Base-by-base conservation (phyloP, 2,329 filamentous ascomycete genomes). In the Talaromyces sp. region DNA sequence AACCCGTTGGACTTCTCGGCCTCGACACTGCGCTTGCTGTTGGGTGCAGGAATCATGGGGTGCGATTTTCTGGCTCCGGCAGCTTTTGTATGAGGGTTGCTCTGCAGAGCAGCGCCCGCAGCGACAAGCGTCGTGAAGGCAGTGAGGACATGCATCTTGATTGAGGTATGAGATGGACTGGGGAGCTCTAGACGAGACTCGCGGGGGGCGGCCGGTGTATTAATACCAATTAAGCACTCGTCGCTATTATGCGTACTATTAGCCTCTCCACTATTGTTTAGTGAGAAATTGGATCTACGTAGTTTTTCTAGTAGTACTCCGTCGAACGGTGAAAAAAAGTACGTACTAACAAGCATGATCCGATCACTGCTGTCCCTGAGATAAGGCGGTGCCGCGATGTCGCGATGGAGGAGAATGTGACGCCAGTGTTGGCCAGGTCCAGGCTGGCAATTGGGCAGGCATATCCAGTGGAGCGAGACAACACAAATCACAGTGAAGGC, bases 41-140 rank as follows among this genome's bases (percentile, higher is more conserved):
- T 53, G 10, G 33, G 27, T 6, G 44, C 31, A 8, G 56, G 42
- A 36, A 52, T 47, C 6, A 56, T 36, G 9, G 56, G 56, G 30
- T 56, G 56, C 30, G 52, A 27, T 27, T 59, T 33, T 36, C 56
- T 59, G 44, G 53, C 52, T 8, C 2, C 27, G 50, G 50, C 33
- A 27, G 44, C 44, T 51, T 59, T 62, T 30, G 16, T 18, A 33
- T 62, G 61, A 28, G 56, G 61, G 28, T 62, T 62, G 28, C 61
- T 62, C 44, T 59, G 56, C 27, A 62, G 31, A 16, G 61, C 61
- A 16, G 57, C 52, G 1, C 51, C 52, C 31, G 33, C 57, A 5
- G 52, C 52, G n/a, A 57, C 53, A 40, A 62, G 42, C 8, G 27
- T 42, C 34, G 44, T 47, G 23, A 55, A 47, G 12, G 55, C 33